These are phyloP conservation scores for Trichoderma sp. DNA, from an alignment of 2,329 filamentous ascomycete genomes.

Conservation along the genomic window DNA sequence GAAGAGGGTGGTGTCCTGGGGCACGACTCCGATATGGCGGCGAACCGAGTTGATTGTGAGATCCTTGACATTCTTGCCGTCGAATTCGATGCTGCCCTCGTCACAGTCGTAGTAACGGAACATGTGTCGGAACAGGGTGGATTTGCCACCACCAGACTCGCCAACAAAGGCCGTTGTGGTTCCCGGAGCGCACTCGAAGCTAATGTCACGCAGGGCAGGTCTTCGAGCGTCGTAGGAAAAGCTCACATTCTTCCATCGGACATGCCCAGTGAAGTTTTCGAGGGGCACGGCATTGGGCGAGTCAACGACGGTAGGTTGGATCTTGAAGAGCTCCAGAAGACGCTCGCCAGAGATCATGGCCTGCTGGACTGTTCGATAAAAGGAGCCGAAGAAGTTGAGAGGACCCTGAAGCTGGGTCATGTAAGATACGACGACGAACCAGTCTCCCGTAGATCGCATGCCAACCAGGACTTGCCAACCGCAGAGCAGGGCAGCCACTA, in stretches of 20 bases:
- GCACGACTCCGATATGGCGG: constrained; percentile 89
- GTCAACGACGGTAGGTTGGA: constrained; percentile 88
- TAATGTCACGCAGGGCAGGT: constrained; percentile 77
- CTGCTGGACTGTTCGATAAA: constrained; percentile 93
- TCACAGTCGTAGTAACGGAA: constrained; percentile 94
- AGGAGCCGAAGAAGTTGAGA: constrained; percentile 87
- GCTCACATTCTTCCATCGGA: constrained; percentile 82
- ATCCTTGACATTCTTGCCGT: constrained; percentile 79
- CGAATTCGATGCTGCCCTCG: constrained; percentile 77
- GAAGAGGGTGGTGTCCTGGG: constrained; percentile 93
- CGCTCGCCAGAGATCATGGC: constrained; percentile 97
- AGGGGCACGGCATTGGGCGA: constrained; percentile 62
- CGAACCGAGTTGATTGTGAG: constrained; percentile 93
- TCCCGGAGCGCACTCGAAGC: constrained; percentile 81
- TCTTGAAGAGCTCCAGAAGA: constrained; percentile 93
- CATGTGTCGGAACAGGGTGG: constrained; percentile 90
- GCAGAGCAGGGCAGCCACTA: constrained; percentile 69
- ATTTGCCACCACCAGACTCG: constrained; percentile 95
- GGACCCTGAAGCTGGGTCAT: constrained; percentile 77
- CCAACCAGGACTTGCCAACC: constrained; percentile 74
- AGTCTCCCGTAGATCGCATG: constrained; percentile 64
- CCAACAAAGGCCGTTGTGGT: constrained; percentile 95
- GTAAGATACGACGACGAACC: constrained; percentile 72
- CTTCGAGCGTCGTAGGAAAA: constrained; percentile 89
- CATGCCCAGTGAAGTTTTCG: constrained; percentile 70